Evolutionary conservation across 1,284 basidiomycete genomes (phyloP), one percentile per base, ranked within the genome.

Genomic region (Takashimella tepidaria): DNA sequence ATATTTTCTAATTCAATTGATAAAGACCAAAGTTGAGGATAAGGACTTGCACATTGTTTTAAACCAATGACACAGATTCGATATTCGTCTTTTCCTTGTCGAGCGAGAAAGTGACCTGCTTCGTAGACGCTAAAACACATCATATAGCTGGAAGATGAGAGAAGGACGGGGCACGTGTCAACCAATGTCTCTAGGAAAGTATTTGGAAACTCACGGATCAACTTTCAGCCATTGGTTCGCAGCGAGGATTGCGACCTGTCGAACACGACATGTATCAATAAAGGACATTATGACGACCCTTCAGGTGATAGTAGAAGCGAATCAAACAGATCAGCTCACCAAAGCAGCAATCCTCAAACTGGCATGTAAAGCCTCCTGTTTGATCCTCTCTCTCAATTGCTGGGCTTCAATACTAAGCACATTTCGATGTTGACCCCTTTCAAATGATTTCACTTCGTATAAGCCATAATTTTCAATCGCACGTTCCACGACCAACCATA

Each of bases 71-170:
- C 85, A 69, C 90, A 92, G 63, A 86, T 86, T 52, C 81, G 75
- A 22, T 88, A 87, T 75, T 95, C 92, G 3, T 84, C 83, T 20
- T 87, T 83, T 4, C 86, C 88, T 26, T 87, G 77, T n/a, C 84
- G 81, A 3, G 89, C 90, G 50, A 93, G 82, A n/a, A 89, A 78
- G 49, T 80, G 82, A 12, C 90, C 90, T 0, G 89, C 86, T 56
- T 88, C 84, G 59, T 87, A 87, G 67, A 88, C 86, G 61, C 84
- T 84, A 62, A 88, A 86, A 60, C 89, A 87, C 81, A 92, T 87
- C 25, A 91, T 59, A 6, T 70, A 47, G 21, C 65, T 67, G 53
- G n/a, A n/a, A n/a, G n/a, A n/a, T n/a, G n/a, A n/a, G n/a, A n/a
- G n/a, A n/a, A n/a, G n/a, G n/a, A n/a, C n/a, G n/a, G n/a, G n/a